phyloP scores from a whole-genome alignment of 371 early-diverging fungal species.

The Batrachochytrium dendrobatidis region DNA sequence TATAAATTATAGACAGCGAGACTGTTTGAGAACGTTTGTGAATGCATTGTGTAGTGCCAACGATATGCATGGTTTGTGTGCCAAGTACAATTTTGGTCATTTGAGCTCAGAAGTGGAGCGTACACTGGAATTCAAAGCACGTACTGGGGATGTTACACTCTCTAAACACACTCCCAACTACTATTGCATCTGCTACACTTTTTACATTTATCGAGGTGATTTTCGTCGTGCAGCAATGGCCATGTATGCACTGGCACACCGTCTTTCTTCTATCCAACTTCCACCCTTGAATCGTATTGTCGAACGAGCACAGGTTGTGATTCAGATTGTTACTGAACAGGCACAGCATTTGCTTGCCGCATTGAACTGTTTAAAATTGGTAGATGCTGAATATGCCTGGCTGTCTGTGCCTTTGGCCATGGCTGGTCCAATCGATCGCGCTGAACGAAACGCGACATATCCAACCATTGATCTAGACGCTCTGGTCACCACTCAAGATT shows the following conservation, averaged over 20 bases:
- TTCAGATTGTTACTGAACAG: slow-evolving; percentile 34
- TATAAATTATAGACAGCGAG: slow-evolving; percentile 14
- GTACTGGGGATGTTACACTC: slow-evolving; percentile 24
- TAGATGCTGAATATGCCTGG: slow-evolving; percentile 37
- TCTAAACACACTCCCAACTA: slow-evolving; percentile 23
- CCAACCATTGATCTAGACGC: no score
- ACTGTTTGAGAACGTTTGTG: slow-evolving; percentile 39
- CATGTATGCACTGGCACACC: slow-evolving; percentile 46
- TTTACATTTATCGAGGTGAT: slow-evolving; percentile 43
- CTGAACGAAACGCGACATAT: no score
- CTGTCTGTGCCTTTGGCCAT: slow-evolving; percentile 22
- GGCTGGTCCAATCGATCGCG: background rate
- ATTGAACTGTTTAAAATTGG: slow-evolving; percentile 35
- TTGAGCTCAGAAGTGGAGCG: slow-evolving; percentile 44
- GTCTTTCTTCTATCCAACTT: slow-evolving; percentile 16
- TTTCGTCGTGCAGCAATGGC: slow-evolving; percentile 40
- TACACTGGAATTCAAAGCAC: slow-evolving; percentile 38
- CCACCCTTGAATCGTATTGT: background rate
- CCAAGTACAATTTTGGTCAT: slow-evolving; percentile 26
- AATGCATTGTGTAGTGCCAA: slow-evolving; percentile 35
- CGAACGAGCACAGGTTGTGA: slow-evolving; percentile 14
- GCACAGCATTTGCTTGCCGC: slow-evolving; percentile 39
- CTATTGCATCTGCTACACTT: slow-evolving; percentile 41
- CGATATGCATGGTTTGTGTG: slow-evolving; percentile 26
- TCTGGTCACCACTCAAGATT: background rate